These are phyloP conservation scores for Rhododendron henanense DNA, from an alignment of 148 eudicot genomes.

Conservation along the genomic window DNA sequence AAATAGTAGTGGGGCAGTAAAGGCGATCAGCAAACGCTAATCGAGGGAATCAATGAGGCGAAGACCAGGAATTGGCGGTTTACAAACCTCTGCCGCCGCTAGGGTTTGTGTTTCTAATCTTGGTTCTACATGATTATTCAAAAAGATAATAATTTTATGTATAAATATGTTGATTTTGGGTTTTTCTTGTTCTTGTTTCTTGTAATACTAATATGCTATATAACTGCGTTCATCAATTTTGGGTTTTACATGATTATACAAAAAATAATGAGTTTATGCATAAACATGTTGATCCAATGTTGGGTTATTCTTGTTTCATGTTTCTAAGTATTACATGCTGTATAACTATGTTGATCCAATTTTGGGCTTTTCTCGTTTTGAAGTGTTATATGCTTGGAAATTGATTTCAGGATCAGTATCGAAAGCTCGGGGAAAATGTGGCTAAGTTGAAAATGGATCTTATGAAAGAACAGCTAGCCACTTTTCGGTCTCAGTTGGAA, in stretches of 20 bases:
- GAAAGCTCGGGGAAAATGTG: conserved; percentile 85
- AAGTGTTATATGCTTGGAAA: not conserved
- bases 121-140: not conserved
- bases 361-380: no score
- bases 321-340: not conserved
- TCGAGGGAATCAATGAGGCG: conserved; percentile 54
- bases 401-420: conserved; percentile 65
- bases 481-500: conserved; percentile 88
- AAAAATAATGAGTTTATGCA: not conserved
- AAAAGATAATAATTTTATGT: not conserved
- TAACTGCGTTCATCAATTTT: not conserved
- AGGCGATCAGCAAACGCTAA: not conserved
- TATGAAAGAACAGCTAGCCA: conserved; percentile 90
- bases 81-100: conserved; percentile 79
- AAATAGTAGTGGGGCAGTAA: not conserved
- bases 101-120: conserved; percentile 36
- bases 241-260: not conserved
- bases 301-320: not conserved
- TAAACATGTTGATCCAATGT: not conserved
- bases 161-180: not conserved
- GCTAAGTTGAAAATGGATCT: conserved; percentile 87
- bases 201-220: not conserved
- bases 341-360: not conserved
- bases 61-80: conserved; percentile 97
- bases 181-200: not conserved